Conservation (phyloP, 495 filamentous ascomycete genomes). For the Annulohypoxylon stygium region DNA sequence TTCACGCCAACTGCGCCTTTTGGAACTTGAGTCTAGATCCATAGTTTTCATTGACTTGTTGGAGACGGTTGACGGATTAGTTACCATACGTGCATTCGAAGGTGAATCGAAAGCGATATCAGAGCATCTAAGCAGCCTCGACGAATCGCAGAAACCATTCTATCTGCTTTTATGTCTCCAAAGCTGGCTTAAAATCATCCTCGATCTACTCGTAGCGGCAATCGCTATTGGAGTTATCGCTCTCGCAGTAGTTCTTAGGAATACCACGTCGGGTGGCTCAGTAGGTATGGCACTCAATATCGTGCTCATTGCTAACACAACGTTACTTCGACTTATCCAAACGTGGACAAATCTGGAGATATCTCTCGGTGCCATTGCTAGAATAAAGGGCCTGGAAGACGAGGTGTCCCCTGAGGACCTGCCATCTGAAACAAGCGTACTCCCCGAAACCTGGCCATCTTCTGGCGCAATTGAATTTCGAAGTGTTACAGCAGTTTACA, state of each 20-base stretch:
- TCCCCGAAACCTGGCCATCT: conserved; percentile 58
- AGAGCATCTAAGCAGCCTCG: conserved; percentile 65
- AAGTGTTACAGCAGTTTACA: conserved; percentile 55
- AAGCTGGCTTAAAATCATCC: conserved; percentile 63
- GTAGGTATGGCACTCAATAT: conserved; percentile 58
- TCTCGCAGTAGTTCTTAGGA: conserved; percentile 53
- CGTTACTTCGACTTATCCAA: conserved; percentile 54
- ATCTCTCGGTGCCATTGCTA: conserved; percentile 59
- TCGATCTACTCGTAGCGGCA: conserved; percentile 61
- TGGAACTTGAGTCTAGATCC: conserved; percentile 69
- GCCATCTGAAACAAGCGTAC: conserved; percentile 62
- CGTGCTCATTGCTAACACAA: conserved; percentile 52
- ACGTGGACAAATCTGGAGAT: conserved; percentile 60
- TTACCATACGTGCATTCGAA: conserved; percentile 65
- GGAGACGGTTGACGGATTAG: conserved; percentile 62
- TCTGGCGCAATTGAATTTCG: conserved; percentile 65
- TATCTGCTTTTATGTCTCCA: conserved; percentile 69
- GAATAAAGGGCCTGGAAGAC: conserved; percentile 69
- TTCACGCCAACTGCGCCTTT: conserved; percentile 68
- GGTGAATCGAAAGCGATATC: conserved; percentile 59
- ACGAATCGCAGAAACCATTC: conserved; percentile 63
- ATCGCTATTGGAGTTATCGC: conserved; percentile 59
- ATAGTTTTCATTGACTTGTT: conserved; percentile 57
- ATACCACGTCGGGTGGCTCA: conserved; percentile 50
- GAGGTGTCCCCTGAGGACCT: conserved; percentile 64